Conservation (phyloP, 202 grass and related monocot species). For the Schoenoplectus triqueter region DNA sequence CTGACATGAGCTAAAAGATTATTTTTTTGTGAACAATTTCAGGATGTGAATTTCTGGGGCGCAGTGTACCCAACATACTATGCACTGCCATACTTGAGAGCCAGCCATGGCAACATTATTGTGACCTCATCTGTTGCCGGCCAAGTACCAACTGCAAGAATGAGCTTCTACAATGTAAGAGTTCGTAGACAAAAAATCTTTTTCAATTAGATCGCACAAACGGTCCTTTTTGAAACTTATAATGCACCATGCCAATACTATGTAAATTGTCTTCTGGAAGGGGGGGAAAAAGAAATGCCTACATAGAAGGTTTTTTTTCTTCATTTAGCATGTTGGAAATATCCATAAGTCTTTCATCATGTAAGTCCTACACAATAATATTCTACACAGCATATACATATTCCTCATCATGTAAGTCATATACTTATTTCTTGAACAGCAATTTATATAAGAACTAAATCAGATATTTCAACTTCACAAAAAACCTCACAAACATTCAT, state of each 20-base stretch:
- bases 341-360: no score
- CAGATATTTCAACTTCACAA: no score
- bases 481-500: no score
- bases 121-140: conserved; percentile 60
- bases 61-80: conserved; percentile 63
- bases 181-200: background rate
- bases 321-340: background rate
- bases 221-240: background rate
- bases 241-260: conserved; percentile 5
- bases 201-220: background rate
- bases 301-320: background rate
- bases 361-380: no score
- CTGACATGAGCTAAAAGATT: background rate
- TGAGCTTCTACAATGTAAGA: conserved; percentile 77
- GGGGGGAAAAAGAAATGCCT: background rate
- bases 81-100: conserved; percentile 67
- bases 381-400: no score
- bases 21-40: background rate
- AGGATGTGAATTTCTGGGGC: conserved; percentile 88
- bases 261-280: background rate
- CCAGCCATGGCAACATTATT: conserved; percentile 57
- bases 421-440: no score
- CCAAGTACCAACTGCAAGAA: conserved; percentile 52
- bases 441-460: no score
- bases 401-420: no score